A percentile compares a stretch with the other conserved stretches of the same genome.
phyloP scores from a whole-genome alignment of 306 rosid species.

The Quercus berberidifolia region DNA sequence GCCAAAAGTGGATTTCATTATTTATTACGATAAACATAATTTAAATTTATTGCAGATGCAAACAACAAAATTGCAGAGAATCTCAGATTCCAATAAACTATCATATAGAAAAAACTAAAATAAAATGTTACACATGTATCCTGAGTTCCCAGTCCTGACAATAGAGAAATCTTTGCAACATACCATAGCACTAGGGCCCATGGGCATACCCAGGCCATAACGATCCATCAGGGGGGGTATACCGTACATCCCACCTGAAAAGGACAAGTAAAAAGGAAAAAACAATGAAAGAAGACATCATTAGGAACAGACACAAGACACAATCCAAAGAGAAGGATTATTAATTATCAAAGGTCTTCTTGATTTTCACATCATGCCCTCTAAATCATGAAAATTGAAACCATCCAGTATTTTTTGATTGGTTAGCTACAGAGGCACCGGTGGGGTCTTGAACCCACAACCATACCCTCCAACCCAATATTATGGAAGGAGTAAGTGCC shows the following conservation, averaged over 20 bases:
- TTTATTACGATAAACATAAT: background rate
- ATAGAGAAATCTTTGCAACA: slow-evolving; percentile 9
- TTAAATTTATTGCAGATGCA: slow-evolving; percentile 4
- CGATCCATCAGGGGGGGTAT: slow-evolving; percentile 84
- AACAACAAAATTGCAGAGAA: background rate
- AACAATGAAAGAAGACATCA: slow-evolving; percentile 2
- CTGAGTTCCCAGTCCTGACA: background rate
- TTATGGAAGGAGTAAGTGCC: no score
- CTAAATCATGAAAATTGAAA: background rate
- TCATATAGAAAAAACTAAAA: background rate
- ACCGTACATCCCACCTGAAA: slow-evolving; percentile 84
- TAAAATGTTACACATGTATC: background rate
- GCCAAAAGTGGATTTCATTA: background rate
- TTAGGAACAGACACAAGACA: background rate
- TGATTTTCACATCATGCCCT: background rate
- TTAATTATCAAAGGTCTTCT: background rate
- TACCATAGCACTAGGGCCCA: slow-evolving; percentile 90
- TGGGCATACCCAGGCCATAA: slow-evolving; percentile 84
- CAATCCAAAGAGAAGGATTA: background rate
- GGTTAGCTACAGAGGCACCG: no score
- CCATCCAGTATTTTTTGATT: no score
- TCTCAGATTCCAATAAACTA: background rate
- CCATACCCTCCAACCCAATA: no score
- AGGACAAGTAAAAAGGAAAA: slow-evolving; percentile 11
- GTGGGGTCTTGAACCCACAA: no score